Conservation (phyloP, 441 rosid genomes). For the Syzygium syzygioides region DNA sequence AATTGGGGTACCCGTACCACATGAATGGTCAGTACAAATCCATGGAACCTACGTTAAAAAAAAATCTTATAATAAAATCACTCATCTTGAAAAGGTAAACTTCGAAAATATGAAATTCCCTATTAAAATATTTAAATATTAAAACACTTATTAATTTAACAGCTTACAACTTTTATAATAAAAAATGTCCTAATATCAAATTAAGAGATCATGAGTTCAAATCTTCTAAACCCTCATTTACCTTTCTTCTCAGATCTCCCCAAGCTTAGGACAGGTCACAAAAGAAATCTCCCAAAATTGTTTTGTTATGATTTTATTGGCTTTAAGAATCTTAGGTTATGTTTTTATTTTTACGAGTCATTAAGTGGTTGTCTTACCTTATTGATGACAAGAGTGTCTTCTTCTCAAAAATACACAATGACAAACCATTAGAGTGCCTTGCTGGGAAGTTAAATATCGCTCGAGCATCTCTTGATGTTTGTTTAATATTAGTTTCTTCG, state of each 20-base stretch:
- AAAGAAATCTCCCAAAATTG: not conserved
- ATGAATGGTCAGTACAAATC: not conserved
- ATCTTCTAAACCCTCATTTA: not conserved
- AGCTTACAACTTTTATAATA: not conserved
- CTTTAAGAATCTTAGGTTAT: not conserved
- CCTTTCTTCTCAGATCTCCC: not conserved
- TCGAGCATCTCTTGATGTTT: conserved; percentile 31
- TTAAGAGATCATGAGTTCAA: not conserved
- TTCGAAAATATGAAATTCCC: not conserved
- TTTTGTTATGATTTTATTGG: not conserved
- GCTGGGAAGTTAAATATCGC: conserved; percentile 35
- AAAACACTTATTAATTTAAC: not conserved
- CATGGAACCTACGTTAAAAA: not conserved
- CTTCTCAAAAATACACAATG: conserved; percentile 36
- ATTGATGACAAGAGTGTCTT: conserved; percentile 28
- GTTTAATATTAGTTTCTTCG: not conserved
- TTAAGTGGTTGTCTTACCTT: conserved; percentile 16
- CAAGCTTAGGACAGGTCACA: not conserved
- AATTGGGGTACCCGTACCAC: not conserved
- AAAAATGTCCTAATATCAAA: not conserved
- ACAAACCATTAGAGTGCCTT: conserved; percentile 41
- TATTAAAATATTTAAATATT: not conserved
- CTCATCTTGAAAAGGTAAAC: not conserved
- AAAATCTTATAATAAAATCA: not conserved
- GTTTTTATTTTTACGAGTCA: conserved; percentile 24